These are phyloP conservation scores for Ophiostoma fasciatum DNA, from an alignment of 2,329 filamentous ascomycete genomes.

Conservation along the genomic window DNA sequence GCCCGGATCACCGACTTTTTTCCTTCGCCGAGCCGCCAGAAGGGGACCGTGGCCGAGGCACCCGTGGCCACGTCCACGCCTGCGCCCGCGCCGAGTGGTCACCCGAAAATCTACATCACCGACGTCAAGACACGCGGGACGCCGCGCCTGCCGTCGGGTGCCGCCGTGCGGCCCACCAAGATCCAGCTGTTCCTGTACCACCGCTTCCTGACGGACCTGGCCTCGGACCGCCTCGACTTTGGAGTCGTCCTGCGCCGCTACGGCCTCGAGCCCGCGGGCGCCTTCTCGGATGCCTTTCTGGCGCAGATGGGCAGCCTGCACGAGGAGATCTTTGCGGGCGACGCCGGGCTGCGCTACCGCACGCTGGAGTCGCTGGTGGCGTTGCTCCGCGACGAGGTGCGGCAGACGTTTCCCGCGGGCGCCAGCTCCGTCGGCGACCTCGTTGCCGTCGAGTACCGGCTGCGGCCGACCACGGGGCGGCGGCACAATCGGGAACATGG, in stretches of 20 bases:
- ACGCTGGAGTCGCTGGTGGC: conserved; percentile 32
- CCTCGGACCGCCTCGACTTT: conserved; percentile 55
- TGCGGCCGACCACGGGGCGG: conserved; percentile 15
- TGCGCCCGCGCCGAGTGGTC: no score
- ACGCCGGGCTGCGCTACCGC: conserved; percentile 25
- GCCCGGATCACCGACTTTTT: conserved; percentile 13
- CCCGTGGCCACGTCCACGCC: no score
- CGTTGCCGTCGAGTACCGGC: conserved; percentile 36
- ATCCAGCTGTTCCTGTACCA: conserved; percentile 89
- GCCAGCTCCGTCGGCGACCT: conserved; percentile 32
- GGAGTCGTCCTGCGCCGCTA: conserved; percentile 57
- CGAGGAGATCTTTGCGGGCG: conserved; percentile 46
- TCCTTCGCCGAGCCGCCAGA: conserved; percentile 1
- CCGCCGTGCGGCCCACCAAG: conserved; percentile 57
- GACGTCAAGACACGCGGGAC: conserved; percentile 77
- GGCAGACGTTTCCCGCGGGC: conserved; percentile 36
- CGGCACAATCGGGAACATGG: no score
- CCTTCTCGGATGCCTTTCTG: conserved; percentile 69
- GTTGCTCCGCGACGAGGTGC: conserved; percentile 31
- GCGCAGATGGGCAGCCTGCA: conserved; percentile 57
- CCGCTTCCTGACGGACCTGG: conserved; percentile 64
- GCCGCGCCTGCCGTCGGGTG: conserved; percentile 46
- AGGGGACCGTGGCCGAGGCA: no score
- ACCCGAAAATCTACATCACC: conserved; percentile 52
- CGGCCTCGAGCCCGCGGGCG: conserved; percentile 43